These are phyloP conservation scores for Boletus reticulatus DNA, from an alignment of 768 basidiomycete genomes.

Conservation along the genomic window DNA sequence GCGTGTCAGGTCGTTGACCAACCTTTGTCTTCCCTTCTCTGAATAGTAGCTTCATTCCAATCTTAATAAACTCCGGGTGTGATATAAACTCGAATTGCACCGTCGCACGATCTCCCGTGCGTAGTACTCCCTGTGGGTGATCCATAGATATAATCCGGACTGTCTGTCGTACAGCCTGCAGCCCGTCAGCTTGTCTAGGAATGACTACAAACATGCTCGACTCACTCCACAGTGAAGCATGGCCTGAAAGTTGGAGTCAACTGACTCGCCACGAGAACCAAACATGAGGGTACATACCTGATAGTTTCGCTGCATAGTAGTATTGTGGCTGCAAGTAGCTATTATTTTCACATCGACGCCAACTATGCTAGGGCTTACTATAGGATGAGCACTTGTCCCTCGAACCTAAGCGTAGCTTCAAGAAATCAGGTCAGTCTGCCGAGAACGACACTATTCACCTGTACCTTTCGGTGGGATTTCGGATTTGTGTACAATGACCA, in stretches of 20 bases:
- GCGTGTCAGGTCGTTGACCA: slow-evolving; percentile 13
- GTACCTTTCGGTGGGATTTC: slow-evolving; percentile 76
- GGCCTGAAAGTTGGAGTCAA: slow-evolving; percentile 42
- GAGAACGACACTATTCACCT: slow-evolving; percentile 1
- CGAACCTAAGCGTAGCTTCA: slow-evolving; percentile 77
- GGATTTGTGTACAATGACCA: slow-evolving; percentile 84
- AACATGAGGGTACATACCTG: slow-evolving; percentile 51
- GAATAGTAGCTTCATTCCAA: slow-evolving; percentile 91
- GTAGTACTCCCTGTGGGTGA: slow-evolving; percentile 81
- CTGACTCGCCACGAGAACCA: neutral
- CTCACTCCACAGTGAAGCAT: slow-evolving; percentile 91
- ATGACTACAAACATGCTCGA: neutral
- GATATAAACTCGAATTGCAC: slow-evolving; percentile 96
- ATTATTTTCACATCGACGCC: slow-evolving; percentile 1
- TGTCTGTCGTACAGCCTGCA: slow-evolving; percentile 87
- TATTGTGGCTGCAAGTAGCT: slow-evolving; percentile 64
- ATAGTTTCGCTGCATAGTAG: slow-evolving; percentile 89
- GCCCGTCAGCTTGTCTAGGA: neutral
- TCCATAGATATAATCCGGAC: slow-evolving; percentile 91
- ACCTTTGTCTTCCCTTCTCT: slow-evolving; percentile 97
- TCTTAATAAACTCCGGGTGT: slow-evolving; percentile 88
- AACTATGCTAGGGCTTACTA: slow-evolving; percentile 55
- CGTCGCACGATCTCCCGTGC: slow-evolving; percentile 93
- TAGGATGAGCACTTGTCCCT: slow-evolving; percentile 90
- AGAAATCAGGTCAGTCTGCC: neutral